These are phyloP conservation scores for Carex myosuroides DNA, from an alignment of 176 grass and related monocot species.

Conservation along the genomic window DNA sequence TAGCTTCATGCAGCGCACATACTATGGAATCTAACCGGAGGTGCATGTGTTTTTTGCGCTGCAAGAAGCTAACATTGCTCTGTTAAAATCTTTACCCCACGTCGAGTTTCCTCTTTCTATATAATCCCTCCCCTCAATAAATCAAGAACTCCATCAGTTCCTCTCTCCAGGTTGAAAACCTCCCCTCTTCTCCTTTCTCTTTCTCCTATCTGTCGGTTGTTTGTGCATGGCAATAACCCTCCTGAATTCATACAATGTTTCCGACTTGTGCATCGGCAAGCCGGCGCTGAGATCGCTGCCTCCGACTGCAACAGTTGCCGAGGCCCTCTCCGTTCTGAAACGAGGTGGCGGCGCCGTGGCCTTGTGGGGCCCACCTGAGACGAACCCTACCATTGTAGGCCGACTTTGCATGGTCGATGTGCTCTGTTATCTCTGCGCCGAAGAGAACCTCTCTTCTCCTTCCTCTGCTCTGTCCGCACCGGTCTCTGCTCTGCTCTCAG, in stretches of 20 bases:
- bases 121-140: background rate
- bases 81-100: no score
- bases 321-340: constrained; percentile 34
- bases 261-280: constrained; percentile 96
- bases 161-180: background rate
- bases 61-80: no score
- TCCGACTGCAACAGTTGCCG: constrained; percentile 27
- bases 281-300: constrained; percentile 49
- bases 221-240: constrained; percentile 48
- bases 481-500: constrained; percentile 34
- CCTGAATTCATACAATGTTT: constrained; percentile 45
- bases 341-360: constrained; percentile 16
- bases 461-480: constrained; percentile 36
- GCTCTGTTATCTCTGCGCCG: constrained; percentile 57
- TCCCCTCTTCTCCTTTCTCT: background rate
- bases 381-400: background rate
- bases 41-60: no score
- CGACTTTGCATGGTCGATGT: constrained; percentile 50
- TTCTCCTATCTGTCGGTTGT: background rate
- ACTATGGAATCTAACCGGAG: no score
- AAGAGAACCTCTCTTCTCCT: constrained; percentile 27
- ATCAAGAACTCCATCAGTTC: background rate
- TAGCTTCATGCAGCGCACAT: no score
- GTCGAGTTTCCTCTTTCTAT: background rate
- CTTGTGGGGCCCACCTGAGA: constrained; percentile 32